Evolutionary conservation across 2,329 filamentous ascomycete genomes (phyloP).

Genomic region (Chaetoscypha palmicola): DNA sequence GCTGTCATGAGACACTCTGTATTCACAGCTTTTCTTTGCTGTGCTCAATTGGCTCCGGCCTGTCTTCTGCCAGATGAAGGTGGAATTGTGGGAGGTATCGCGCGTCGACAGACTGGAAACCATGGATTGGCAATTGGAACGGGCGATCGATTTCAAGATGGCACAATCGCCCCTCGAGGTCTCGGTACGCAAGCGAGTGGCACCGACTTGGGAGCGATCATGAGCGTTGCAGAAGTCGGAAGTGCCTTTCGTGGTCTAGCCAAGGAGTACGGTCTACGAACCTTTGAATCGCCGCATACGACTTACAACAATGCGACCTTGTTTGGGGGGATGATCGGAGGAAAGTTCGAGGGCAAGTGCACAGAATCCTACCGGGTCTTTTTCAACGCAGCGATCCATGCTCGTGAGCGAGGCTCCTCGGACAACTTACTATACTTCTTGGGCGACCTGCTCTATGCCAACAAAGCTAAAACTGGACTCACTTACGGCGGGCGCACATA

Average conservation of each 20-base stretch:
- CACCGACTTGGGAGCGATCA: conserved; percentile 33
- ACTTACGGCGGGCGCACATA: conserved; percentile 45
- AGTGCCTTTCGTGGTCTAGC: conserved; percentile 36
- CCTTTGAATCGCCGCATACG: conserved; percentile 36
- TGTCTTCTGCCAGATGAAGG: conserved; percentile 1
- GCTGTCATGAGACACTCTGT: background rate
- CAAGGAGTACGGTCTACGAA: conserved; percentile 34
- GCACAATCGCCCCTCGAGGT: conserved; percentile 35
- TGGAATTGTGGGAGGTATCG: background rate
- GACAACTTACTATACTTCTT: conserved; percentile 54
- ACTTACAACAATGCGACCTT: conserved; percentile 37
- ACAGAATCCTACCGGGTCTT: conserved; percentile 41
- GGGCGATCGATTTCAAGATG: conserved; percentile 37
- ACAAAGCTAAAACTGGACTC: conserved; percentile 41
- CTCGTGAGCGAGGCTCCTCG: conserved; percentile 49
- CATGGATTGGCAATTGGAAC: conserved; percentile 33
- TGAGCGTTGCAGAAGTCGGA: conserved; percentile 36
- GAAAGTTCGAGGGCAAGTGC: conserved; percentile 33
- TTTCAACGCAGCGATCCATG: conserved; percentile 47
- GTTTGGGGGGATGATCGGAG: conserved; percentile 33
- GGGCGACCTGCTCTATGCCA: conserved; percentile 48
- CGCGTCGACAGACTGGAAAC: background rate
- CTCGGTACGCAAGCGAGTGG: conserved; percentile 33
- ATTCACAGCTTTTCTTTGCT: background rate
- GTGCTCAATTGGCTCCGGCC: background rate